Conservation (phyloP, 768 basidiomycete genomes). For the Chalciporus pseudorubinellus region DNA sequence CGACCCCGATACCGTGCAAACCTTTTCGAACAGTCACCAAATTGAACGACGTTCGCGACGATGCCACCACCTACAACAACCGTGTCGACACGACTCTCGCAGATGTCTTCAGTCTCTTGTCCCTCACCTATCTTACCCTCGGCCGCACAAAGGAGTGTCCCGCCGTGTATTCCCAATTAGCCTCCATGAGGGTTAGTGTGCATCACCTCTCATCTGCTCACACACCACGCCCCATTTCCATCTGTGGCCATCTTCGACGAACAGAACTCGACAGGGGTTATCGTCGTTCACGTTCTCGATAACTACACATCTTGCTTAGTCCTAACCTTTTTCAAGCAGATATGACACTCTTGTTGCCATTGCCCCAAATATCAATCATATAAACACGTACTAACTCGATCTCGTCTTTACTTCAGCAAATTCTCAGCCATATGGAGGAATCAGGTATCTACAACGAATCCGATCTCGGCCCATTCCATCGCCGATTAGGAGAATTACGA, state of each 20-base stretch:
- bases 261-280: constrained; percentile 1
- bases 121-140: constrained; percentile 96
- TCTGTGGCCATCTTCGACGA: not conserved
- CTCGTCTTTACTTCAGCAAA: constrained; percentile 60
- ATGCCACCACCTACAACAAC: constrained; percentile 73
- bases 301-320: constrained; percentile 15
- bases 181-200: constrained; percentile 87
- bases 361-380: constrained; percentile 14
- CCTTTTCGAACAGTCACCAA: constrained; percentile 62
- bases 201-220: constrained; percentile 1
- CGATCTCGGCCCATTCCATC: constrained; percentile 85
- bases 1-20: not conserved
- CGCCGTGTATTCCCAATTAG: constrained; percentile 93
- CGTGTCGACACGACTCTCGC: constrained; percentile 92
- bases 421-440: constrained; percentile 93
- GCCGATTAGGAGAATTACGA: constrained; percentile 77
- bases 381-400: constrained; percentile 27
- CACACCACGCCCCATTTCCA: constrained; percentile 1
- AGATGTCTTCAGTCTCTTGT: constrained; percentile 93
- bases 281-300: constrained; percentile 6
- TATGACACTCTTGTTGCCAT: constrained; percentile 17
- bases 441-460: constrained; percentile 90
- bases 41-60: constrained; percentile 87
- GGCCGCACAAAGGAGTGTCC: constrained; percentile 94
- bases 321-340: constrained; percentile 28